Evolutionary conservation across 352 stramenopile genomes (phyloP).

Genomic region (Thalassiosira mediterranea): DNA sequence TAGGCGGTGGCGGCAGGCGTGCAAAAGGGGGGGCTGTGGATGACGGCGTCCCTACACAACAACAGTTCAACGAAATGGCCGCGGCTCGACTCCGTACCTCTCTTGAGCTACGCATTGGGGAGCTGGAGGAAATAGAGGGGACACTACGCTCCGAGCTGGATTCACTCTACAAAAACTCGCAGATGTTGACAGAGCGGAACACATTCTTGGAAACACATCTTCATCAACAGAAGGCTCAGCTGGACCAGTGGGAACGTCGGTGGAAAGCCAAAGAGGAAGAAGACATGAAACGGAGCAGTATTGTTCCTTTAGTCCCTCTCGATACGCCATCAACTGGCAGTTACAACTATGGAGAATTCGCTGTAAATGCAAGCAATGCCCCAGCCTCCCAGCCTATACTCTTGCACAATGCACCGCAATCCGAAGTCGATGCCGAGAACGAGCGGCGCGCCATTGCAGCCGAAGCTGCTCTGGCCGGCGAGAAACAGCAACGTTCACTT

Average conservation of each 20-base stretch:
- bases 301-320: slow-evolving; percentile 10
- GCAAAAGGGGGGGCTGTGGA: slow-evolving; percentile 4
- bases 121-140: slow-evolving; percentile 77
- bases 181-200: slow-evolving; percentile 39
- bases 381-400: slow-evolving; percentile 6
- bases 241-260: slow-evolving; percentile 33
- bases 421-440: slow-evolving; percentile 27
- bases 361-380: not conserved
- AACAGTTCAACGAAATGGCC: slow-evolving; percentile 32
- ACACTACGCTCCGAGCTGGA: slow-evolving; percentile 38
- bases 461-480: slow-evolving; percentile 37
- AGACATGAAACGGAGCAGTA: slow-evolving; percentile 27
- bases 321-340: slow-evolving; percentile 18
- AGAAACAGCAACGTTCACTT: slow-evolving; percentile 32
- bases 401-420: slow-evolving; percentile 31
- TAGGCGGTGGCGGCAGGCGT: not conserved
- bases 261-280: slow-evolving; percentile 30
- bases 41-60: slow-evolving; percentile 6
- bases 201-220: slow-evolving; percentile 33
- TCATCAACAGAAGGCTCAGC: slow-evolving; percentile 37
- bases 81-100: slow-evolving; percentile 48
- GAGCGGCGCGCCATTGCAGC: slow-evolving; percentile 33
- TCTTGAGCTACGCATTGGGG: slow-evolving; percentile 74
- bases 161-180: slow-evolving; percentile 33
- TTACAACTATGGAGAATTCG: slow-evolving; percentile 54